phyloP scores from a whole-genome alignment of 768 basidiomycete species.

The Podaxis sp. region DNA sequence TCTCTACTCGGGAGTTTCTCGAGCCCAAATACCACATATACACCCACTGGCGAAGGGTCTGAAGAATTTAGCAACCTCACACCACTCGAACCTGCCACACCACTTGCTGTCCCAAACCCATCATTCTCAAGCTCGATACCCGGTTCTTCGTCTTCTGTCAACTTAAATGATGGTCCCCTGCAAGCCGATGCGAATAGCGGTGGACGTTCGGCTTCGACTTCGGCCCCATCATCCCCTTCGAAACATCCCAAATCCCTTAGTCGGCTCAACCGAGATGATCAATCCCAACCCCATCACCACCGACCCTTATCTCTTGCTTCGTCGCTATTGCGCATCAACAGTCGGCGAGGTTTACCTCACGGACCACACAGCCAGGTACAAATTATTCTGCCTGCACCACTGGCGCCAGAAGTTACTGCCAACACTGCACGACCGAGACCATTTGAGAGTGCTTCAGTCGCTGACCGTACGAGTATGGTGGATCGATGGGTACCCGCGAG shows the following conservation, averaged over 20 bases:
- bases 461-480: slow-evolving; percentile 24
- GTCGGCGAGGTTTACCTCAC: slow-evolving; percentile 61
- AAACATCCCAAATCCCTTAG: slow-evolving; percentile 19
- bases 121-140: slow-evolving; percentile 28
- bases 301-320: slow-evolving; percentile 13
- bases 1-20: slow-evolving; percentile 29
- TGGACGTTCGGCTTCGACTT: not conserved
- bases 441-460: not conserved
- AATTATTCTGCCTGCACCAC: slow-evolving; percentile 67
- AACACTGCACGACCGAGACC: not conserved
- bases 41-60: slow-evolving; percentile 8
- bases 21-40: slow-evolving; percentile 16
- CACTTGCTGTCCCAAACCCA: slow-evolving; percentile 23
- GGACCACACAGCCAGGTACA: slow-evolving; percentile 59
- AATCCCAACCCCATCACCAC: slow-evolving; percentile 17
- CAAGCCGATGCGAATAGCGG: not conserved
- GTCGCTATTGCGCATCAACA: slow-evolving; percentile 28
- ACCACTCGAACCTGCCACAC: slow-evolving; percentile 11
- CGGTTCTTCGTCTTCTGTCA: slow-evolving; percentile 30
- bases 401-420: slow-evolving; percentile 38
- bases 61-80: slow-evolving; percentile 17
- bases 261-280: slow-evolving; percentile 13
- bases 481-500: slow-evolving; percentile 26
- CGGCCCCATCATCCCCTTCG: slow-evolving; percentile 11
- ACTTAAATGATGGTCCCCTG: slow-evolving; percentile 16